These are phyloP conservation scores for Aspergillus pseudotamarii DNA, from an alignment of 2,329 filamentous ascomycete species.

Conservation along the genomic window DNA sequence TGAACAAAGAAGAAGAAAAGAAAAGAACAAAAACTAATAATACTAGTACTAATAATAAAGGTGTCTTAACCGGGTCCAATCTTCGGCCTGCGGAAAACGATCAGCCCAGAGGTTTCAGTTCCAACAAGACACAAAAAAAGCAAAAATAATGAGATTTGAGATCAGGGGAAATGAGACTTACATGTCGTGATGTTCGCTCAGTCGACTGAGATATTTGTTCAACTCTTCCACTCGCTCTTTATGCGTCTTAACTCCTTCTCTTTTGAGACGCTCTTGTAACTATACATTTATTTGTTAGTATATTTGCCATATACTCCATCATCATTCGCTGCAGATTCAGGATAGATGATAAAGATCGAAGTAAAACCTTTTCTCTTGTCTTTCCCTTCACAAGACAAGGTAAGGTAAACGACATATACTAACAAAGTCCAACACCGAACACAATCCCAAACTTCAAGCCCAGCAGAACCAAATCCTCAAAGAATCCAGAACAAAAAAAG, in stretches of 20 bases:
- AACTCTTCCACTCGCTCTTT: constrained; percentile 95
- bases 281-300: constrained; percentile 37
- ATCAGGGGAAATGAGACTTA: constrained; percentile 27
- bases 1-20: neutral
- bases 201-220: constrained; percentile 85
- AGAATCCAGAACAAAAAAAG: neutral
- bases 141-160: neutral
- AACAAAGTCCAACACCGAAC: neutral
- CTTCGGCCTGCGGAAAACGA: constrained; percentile 35
- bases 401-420: neutral
- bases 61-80: constrained; percentile 43
- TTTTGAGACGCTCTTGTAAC: constrained; percentile 79
- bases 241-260: constrained; percentile 91
- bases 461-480: neutral
- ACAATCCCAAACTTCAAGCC: neutral
- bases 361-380: too few species aligned
- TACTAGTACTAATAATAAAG: neutral
- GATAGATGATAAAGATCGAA: too few species aligned
- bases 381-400: neutral
- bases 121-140: neutral
- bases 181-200: constrained; percentile 99
- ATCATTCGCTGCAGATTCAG: too few species aligned
- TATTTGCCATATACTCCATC: too few species aligned
- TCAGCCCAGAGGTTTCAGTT: neutral
- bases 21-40: neutral